Evolutionary conservation across 2,329 filamentous ascomycete genomes (phyloP).

Genomic region (Xylogone sp.): DNA sequence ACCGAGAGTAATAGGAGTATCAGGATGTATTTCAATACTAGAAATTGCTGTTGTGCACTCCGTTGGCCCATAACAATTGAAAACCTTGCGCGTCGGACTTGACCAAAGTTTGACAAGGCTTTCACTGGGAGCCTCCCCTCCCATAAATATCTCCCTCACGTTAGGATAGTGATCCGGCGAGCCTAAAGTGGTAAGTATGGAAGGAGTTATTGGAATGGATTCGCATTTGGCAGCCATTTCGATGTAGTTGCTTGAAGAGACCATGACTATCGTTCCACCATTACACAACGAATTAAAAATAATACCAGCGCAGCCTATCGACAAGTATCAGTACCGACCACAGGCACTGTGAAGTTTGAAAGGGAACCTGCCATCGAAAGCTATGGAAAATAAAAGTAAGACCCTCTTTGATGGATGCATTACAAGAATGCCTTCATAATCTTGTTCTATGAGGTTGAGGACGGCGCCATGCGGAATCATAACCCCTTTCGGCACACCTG

Average conservation of each 20-base stretch:
- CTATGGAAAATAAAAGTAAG: slow-evolving; percentile 20
- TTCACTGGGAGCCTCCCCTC: slow-evolving; percentile 8
- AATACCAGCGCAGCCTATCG: slow-evolving; percentile 7
- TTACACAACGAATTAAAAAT: slow-evolving; percentile 17
- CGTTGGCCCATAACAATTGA: slow-evolving; percentile 16
- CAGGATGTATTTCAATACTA: slow-evolving; percentile 7
- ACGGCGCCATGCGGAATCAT: slow-evolving; percentile 5
- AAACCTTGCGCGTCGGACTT: slow-evolving; percentile 4
- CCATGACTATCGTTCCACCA: slow-evolving; percentile 5
- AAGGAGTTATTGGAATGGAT: neutral
- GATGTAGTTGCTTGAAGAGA: neutral
- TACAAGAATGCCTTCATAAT: neutral
- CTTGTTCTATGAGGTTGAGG: neutral
- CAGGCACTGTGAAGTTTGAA: no score
- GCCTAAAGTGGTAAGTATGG: slow-evolving; percentile 5
- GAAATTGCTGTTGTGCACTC: slow-evolving; percentile 11
- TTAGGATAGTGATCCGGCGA: neutral
- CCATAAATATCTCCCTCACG: slow-evolving; percentile 10
- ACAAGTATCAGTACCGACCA: no score
- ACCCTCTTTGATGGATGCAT: slow-evolving; percentile 5
- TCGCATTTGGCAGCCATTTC: neutral
- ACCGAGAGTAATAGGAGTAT: neutral
- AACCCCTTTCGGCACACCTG: slow-evolving; percentile 15
- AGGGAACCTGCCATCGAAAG: slow-evolving; percentile 23
- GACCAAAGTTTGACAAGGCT: slow-evolving; percentile 8